Evolutionary conservation across 768 basidiomycete species (phyloP), one percentile per base, ranked within the genome.

Genomic region (Pilatotrama ljubarskyi): DNA sequence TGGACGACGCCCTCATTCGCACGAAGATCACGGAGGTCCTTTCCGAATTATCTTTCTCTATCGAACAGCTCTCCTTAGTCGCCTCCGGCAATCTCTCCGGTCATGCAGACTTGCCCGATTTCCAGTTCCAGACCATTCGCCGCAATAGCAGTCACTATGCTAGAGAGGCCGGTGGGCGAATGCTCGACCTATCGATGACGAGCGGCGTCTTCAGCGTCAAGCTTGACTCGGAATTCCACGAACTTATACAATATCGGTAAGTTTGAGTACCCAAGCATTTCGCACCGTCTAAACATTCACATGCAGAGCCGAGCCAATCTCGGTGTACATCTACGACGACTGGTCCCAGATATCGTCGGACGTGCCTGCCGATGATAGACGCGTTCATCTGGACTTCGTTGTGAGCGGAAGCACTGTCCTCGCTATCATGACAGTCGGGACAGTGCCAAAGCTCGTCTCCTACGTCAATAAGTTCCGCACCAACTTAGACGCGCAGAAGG

Each of bases 1-100:
- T 95, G 54, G 75, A 78, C 22, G 79, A 89, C 50, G 79, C 86
- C 9, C 75, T 88, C 20, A 66, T 94, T 44, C 82, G 86, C 18
- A 90, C 88, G 15, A 82, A 80, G 58, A 72, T 94, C 44, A 86
- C 85, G 8, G 85, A 86, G 26, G 70, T 72, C 43, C 68, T 77
- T 14, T 83, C 85, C 44, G 88, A 90, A 56, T 69, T 93, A 3
- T 88, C 86, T 13, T 72, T 91, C n/a, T 78, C 82, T 5, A 78
- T 94, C 13, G 74, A 77, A n/a, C 77, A 86, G 25, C 70, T 86
- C 36, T 69, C 77, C 41, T 72, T 85, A 41, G 51, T 69, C 3
- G 92, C 91, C 0, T 79, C 82, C 63, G 88, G 90, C 46, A 88
- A 90, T 63, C 68, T 90, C 50, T 85, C 90, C 1, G 93, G 93